Base-by-base conservation (phyloP, 2,329 filamentous ascomycete species). In the Hypoxylon sp. region DNA sequence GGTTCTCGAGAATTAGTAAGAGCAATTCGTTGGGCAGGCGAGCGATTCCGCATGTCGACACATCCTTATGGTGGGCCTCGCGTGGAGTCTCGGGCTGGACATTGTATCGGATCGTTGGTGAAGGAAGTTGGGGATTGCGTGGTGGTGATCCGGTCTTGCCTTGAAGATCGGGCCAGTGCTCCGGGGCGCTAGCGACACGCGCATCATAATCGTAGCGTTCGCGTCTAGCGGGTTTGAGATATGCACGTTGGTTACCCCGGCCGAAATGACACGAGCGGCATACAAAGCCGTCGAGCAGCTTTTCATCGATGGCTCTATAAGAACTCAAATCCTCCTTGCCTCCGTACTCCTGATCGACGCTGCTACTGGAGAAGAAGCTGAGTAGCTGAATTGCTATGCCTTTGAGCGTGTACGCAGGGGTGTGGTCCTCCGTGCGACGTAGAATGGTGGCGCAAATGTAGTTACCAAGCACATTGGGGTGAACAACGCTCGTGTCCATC, bases 381-480 rank as follows among this genome's bases (percentile, higher is more conserved):
- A 86, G 75, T n/a, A 86, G 67, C 74, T 86, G 84, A 25, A 86
- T 86, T 14, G 83, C 80, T 22, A 86, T 81, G 2, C 79, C 81
- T 61, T 85, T 85, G 25, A 86, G 77, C 0, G 84, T 86, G 64
- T 86, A 86, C 0, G 84, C 85, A 1, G 84, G 81, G 0, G 84
- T 86, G 71, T 84, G 85, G 1, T 78, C 83, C 17, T 82, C 79
- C 1, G 33, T 60, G 0, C 73, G 80, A 65, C 82, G 82, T 33
- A 86, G 77, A 2, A 86, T 85, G 0, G 79, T 81, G 0, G 83
- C 83, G 69, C 84, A 87, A 31, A 86, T 84, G 66, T 81, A 85
- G 10, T 35, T 8, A 3, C 75, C 75, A 55, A 74, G 82, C n/a
- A 86, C 79, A 58, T 86, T 85, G 1, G 84, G 83, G 60, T 86